Evolutionary conservation across 306 rosid genomes (phyloP), one percentile per base, ranked within the genome.

Genomic region (Fagus sylvatica): DNA sequence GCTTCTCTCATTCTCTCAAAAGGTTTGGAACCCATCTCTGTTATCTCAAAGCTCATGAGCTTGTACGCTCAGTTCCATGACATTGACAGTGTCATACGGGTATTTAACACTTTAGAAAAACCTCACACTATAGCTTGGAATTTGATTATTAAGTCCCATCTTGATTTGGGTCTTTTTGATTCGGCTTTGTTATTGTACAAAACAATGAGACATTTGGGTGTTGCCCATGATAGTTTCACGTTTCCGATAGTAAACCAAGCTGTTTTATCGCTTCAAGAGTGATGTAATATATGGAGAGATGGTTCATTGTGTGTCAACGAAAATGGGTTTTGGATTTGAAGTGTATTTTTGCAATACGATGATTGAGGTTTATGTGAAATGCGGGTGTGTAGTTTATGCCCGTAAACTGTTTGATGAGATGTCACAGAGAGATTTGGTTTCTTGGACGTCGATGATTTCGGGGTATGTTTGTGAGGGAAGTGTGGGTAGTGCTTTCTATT

Each of bases 401-500:
- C 87, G 83, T n/a, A 53, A 62, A 0, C 0, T 87, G 87, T 85
- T 87, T 66, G 93, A 85, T 78, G 77, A 55, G 71, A 83, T 85
- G 84, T 7, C 10, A 17, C 66, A 51, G 0, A 85, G 83, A 75
- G 88, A 89, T 65, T 87, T 83, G 79, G 87, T 87, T 69, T 79
- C 91, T 6, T 89, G 89, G 93, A 87, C 91, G 3, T 79, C 77
- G 55, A 75, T 85, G 78, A 87, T 89, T 73, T 56, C 84, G 9
- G 87, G 89, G 2, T 79, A 84, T 85, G 77, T 78, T 74, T 61
- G 59, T 17, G 74, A 48, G 73, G 62, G 85, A 56, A 57, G 42
- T 55, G 53, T 74, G 49, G 5, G 74, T 19, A 53, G 75, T 59
- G 84, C 82, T 1, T 76, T 48, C 62, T 48, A 71, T 68, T 74